Conservation (phyloP, 2,329 filamentous ascomycete species). For the Botryotinia globosa region DNA sequence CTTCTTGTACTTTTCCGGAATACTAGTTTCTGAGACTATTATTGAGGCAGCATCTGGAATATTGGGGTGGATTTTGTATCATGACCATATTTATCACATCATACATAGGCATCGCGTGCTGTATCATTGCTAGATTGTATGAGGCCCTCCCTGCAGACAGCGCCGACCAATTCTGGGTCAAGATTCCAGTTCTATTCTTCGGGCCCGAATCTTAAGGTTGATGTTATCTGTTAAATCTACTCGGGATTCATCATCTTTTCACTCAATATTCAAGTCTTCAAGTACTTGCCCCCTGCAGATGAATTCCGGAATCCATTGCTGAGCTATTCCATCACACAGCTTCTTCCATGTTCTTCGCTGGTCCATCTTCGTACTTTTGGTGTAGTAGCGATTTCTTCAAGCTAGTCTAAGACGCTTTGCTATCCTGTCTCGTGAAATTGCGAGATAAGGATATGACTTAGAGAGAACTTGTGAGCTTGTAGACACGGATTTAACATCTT, state of each 20-base stretch:
- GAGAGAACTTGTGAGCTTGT: neutral
- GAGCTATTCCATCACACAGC: neutral
- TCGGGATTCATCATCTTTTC: fast-evolving
- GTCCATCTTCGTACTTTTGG: neutral
- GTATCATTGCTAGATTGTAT: too few species aligned
- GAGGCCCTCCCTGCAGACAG: fast-evolving
- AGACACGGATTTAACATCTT: neutral
- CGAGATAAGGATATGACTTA: too few species aligned
- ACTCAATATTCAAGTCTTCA: too few species aligned
- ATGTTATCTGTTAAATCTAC: neutral
- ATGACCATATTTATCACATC: too few species aligned
- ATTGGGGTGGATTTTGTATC: too few species aligned
- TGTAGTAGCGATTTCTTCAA: neutral
- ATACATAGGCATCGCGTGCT: too few species aligned
- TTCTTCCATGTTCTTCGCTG: neutral
- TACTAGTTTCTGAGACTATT: too few species aligned
- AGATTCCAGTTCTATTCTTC: neutral
- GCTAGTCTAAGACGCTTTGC: neutral
- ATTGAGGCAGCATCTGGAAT: too few species aligned
- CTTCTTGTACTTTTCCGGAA: too few species aligned
- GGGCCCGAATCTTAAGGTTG: neutral
- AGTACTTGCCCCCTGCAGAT: too few species aligned
- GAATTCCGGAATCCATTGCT: neutral
- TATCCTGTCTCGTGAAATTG: fast-evolving
- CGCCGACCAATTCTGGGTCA: too few species aligned